phyloP scores from a whole-genome alignment of 2,329 filamentous ascomycete genomes.

The Metarhizium guizhouense region DNA sequence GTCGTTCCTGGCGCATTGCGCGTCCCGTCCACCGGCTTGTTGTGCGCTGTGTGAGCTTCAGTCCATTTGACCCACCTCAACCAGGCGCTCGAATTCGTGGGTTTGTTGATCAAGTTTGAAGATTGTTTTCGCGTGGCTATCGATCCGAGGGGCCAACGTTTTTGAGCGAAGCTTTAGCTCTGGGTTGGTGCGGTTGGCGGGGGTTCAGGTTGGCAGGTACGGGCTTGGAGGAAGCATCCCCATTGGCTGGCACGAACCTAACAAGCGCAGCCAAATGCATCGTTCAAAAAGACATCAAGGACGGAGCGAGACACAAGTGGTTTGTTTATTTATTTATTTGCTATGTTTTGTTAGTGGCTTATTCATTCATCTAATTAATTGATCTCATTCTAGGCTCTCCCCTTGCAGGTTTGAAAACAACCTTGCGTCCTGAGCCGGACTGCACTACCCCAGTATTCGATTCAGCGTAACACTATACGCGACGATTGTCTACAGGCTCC shows the following conservation, averaged over 20 bases:
- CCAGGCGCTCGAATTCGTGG: background rate
- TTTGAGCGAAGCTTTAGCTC: background rate
- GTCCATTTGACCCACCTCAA: background rate
- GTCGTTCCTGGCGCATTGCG: constrained; percentile 10
- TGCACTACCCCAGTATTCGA: too few relatives aligned
- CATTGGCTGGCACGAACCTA: background rate
- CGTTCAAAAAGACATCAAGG: too few relatives aligned
- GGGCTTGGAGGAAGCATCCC: background rate
- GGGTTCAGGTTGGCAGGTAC: too few relatives aligned
- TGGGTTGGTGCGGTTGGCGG: background rate
- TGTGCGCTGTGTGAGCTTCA: background rate
- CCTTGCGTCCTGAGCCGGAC: too few relatives aligned
- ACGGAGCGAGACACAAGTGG: background rate
- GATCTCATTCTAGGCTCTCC: too few relatives aligned
- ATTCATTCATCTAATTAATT: too few relatives aligned
- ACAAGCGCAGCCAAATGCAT: background rate
- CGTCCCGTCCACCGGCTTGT: constrained; percentile 1
- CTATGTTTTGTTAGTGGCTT: too few relatives aligned
- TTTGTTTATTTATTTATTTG: too few relatives aligned
- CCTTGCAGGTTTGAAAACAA: too few relatives aligned
- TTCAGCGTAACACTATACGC: too few relatives aligned
- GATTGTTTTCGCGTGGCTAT: constrained; percentile 1
- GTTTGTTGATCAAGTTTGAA: background rate
- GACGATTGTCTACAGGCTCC: too few relatives aligned
- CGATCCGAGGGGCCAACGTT: background rate